Base-by-base conservation (phyloP, 2,329 filamentous ascomycete species). In the Fusarium sp. region DNA sequence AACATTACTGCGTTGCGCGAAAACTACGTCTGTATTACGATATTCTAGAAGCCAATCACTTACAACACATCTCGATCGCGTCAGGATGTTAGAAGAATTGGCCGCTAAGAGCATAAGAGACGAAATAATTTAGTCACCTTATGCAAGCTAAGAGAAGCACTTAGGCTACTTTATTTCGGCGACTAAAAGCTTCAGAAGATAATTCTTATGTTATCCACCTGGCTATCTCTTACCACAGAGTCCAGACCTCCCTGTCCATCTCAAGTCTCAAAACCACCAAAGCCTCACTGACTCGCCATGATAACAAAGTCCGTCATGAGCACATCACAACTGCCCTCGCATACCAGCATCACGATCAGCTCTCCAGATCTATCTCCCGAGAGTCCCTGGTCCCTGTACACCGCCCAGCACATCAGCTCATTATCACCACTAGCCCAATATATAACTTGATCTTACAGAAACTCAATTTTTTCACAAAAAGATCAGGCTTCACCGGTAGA, bases 401-500 rank as follows among this genome's bases (percentile, higher is more conserved):
- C 61, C 42, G 48, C 48, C 43, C 43, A 54, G n/a, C 27, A 21
- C 20, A 43, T 55, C 47, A 30, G 32, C 37, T 41, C 43, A 46
- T 59, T 9, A n/a, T 7, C 6, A 37, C 8, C 6, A 37, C 14
- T 34, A 37, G 23, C 46, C 40, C 7, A 47, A 27, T 27, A n/a
- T 7, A 14, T 9, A 51, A 27, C 8, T 28, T 51, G 30, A 11
- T 21, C 25, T 50, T 18, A n/a, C 18, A n/a, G 16, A 42, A 53
- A 20, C 49, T 41, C n/a, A 21, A 20, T 30, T 13, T 30, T 30
- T 20, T 34, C 10, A 21, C 23, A 27, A 3, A 41, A 28, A 9
- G 9, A 34, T 60, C 25, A n/a, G 63, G 61, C 61, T 40, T 66
- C 63, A 66, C 61, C 61, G 59, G 50, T 27, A 48, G 20, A 27